phyloP scores from a whole-genome alignment of 202 grass and related monocot genomes.

The Bolboschoenoplectus hybrid region DNA sequence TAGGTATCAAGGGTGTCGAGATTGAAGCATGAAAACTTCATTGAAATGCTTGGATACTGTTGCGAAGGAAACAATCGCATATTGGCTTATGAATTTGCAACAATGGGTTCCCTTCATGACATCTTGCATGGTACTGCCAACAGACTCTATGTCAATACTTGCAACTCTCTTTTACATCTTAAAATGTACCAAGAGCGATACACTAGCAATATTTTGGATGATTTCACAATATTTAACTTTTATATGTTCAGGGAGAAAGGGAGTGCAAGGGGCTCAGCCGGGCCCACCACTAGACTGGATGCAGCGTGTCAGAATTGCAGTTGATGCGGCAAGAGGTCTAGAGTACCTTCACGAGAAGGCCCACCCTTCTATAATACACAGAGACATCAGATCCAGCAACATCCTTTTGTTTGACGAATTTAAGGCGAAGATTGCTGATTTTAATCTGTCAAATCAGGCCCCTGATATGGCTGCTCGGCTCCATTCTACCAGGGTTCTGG shows the following conservation, averaged over 20 bases:
- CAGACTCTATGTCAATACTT: neutral
- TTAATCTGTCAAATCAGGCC: constrained; percentile 84
- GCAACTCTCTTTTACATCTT: neutral
- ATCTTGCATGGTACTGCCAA: constrained; percentile 74
- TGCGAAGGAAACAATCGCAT: constrained; percentile 71
- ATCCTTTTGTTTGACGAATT: constrained; percentile 83
- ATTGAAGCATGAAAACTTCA: constrained; percentile 83
- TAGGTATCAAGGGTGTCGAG: constrained; percentile 75
- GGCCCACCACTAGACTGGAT: constrained; percentile 84
- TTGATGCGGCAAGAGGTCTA: constrained; percentile 88
- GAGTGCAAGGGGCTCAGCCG: constrained; percentile 89
- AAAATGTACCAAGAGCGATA: neutral
- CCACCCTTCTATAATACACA: constrained; percentile 75
- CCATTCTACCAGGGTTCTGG: constrained; percentile 90
- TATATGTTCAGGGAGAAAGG: constrained; percentile 71
- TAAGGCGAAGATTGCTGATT: constrained; percentile 84
- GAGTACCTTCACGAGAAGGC: constrained; percentile 95
- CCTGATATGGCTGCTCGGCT: constrained; percentile 92
- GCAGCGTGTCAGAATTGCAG: constrained; percentile 76
- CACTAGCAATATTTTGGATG: neutral
- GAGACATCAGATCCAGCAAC: constrained; percentile 91
- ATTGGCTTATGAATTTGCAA: constrained; percentile 90
- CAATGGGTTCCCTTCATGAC: constrained; percentile 88
- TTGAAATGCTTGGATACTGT: constrained; percentile 93
- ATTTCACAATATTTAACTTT: neutral